Conservation (phyloP, 1,284 basidiomycete genomes). For the Papiliotrema laurentii region DNA sequence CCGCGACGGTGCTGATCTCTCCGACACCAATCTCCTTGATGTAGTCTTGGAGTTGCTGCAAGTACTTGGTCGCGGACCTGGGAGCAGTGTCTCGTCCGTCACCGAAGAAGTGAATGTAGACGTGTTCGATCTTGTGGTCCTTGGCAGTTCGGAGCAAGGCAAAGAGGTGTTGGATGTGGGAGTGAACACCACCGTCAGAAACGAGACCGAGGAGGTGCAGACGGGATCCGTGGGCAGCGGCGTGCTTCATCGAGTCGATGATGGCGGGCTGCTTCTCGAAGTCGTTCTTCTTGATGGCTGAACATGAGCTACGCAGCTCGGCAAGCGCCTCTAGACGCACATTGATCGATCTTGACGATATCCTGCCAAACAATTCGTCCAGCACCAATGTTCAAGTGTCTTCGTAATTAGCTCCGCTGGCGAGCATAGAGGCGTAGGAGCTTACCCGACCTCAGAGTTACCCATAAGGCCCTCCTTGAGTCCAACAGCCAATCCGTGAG, state of each 20-base stretch:
- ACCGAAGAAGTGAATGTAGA: constrained; percentile 85
- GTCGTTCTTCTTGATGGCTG: constrained; percentile 74
- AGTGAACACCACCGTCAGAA: constrained; percentile 92
- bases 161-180: constrained; percentile 79
- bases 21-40: constrained; percentile 62
- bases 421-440: neutral
- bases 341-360: constrained; percentile 82
- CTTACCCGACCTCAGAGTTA: constrained; percentile 87
- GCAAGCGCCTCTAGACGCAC: constrained; percentile 20
- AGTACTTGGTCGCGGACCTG: constrained; percentile 66
- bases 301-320: neutral
- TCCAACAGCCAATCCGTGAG: constrained; percentile 81
- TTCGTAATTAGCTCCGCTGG: no score
- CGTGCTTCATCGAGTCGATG: constrained; percentile 65
- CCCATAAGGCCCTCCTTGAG: constrained; percentile 89
- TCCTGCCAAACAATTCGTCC: constrained; percentile 92
- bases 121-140: constrained; percentile 71
- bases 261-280: constrained; percentile 75
- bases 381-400: constrained; percentile 87
- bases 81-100: constrained; percentile 84
- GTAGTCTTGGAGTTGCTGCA: constrained; percentile 70
- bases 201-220: constrained; percentile 80
- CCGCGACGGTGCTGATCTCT: constrained; percentile 69
- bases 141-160: constrained; percentile 84
- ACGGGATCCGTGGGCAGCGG: constrained; percentile 73